A percentile compares a stretch with the other conserved stretches of the same genome.
Conservation (phyloP, 768 basidiomycete species). For the Psilocybe azurescens region DNA sequence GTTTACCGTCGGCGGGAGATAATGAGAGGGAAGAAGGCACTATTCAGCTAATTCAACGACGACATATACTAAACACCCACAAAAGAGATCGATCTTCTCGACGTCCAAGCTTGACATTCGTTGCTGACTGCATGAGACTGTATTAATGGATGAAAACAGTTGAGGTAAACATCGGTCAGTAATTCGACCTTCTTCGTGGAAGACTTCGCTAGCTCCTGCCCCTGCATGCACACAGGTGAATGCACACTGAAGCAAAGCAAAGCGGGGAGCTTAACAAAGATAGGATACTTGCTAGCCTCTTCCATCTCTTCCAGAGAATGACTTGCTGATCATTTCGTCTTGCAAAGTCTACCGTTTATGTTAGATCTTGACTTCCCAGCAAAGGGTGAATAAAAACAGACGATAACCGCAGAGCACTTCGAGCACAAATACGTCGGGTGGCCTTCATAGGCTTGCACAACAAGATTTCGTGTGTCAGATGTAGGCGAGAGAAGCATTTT, state of each 20-base stretch:
- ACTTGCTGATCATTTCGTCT: conserved; percentile 85
- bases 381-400: conserved; percentile 37
- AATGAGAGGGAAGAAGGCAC: too few relatives aligned
- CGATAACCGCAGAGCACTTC: conserved; percentile 74
- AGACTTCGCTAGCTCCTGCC: too few relatives aligned
- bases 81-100: conserved; percentile 77
- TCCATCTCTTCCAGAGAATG: conserved; percentile 84
- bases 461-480: conserved; percentile 58
- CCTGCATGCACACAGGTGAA: too few relatives aligned
- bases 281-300: conserved; percentile 69
- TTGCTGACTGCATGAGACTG: conserved; percentile 80
- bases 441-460: conserved; percentile 64
- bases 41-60: too few relatives aligned
- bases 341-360: conserved; percentile 62
- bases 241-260: too few relatives aligned
- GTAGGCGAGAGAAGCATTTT: conserved; percentile 26
- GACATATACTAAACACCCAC: conserved; percentile 39
- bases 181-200: neutral
- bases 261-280: neutral
- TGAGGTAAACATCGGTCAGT: neutral
- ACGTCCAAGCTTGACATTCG: conserved; percentile 74
- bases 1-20: too few relatives aligned
- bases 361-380: neutral
- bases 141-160: neutral
- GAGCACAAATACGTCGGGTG: conserved; percentile 73